Conservation (phyloP, 257 asterid genomes). For the Solanum ossicruentum region DNA sequence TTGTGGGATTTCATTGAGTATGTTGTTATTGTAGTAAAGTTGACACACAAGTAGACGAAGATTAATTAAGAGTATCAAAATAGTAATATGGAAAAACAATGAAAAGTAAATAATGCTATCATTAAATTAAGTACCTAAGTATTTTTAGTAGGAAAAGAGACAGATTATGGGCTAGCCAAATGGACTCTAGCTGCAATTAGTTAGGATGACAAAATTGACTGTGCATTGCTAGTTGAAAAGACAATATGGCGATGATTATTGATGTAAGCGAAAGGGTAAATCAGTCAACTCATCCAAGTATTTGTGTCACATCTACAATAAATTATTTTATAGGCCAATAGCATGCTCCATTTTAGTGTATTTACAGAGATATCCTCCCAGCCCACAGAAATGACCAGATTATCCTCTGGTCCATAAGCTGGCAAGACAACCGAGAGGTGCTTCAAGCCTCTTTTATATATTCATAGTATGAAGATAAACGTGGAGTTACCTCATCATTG, state of each 20-base stretch:
- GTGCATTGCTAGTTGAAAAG: not conserved
- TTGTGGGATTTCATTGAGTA: not conserved
- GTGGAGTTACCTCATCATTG: not conserved
- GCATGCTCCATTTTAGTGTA: not conserved
- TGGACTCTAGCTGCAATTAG: not conserved
- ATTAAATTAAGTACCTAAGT: not conserved
- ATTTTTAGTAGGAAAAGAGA: not conserved
- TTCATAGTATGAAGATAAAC: not conserved
- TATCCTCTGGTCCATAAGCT: not conserved
- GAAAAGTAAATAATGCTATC: not conserved
- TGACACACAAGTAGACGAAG: not conserved
- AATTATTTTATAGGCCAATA: not conserved
- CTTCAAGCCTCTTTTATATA: too few species aligned
- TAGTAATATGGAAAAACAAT: not conserved
- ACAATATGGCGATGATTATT: not conserved
- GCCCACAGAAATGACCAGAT: not conserved
- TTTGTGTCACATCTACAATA: not conserved
- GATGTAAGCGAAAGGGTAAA: not conserved
- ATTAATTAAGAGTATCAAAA: not conserved
- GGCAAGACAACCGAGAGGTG: too few species aligned
- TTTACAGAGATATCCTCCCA: not conserved
- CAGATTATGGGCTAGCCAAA: not conserved
- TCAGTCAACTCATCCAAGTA: not conserved
- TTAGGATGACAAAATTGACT: not conserved
- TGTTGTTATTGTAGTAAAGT: not conserved